phyloP scores from a whole-genome alignment of 176 grass and related monocot species.

The Rhynchospora tenuis region DNA sequence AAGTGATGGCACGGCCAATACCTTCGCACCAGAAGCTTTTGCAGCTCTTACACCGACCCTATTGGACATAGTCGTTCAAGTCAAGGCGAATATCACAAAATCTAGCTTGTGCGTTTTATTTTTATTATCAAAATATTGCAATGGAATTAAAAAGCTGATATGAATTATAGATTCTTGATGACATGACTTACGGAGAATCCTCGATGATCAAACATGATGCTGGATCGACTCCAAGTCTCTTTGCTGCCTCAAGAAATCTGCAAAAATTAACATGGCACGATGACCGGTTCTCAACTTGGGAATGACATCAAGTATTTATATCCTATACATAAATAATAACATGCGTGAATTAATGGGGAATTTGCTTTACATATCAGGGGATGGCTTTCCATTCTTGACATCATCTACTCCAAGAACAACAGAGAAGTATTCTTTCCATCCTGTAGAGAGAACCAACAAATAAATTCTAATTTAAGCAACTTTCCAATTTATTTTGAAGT shows the following conservation, averaged over 20 bases:
- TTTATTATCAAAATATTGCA: neutral
- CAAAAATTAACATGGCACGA: neutral
- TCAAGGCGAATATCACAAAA: slow-evolving; percentile 25
- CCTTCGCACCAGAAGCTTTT: slow-evolving; percentile 73
- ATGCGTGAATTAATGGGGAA: slow-evolving; percentile 2
- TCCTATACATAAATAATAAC: neutral
- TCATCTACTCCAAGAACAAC: slow-evolving; percentile 82
- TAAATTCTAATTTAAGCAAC: neutral
- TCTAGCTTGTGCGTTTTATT: neutral
- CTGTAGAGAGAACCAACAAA: slow-evolving; percentile 33
- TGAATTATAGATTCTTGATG: neutral
- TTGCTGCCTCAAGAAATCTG: slow-evolving; percentile 81
- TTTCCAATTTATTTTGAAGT: neutral
- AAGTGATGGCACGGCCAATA: slow-evolving; percentile 83
- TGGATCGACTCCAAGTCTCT: slow-evolving; percentile 58
- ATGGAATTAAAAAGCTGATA: neutral
- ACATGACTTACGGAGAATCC: slow-evolving; percentile 57
- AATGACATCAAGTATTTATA: neutral
- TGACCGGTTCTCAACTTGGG: neutral
- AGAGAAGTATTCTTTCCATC: slow-evolving; percentile 68
- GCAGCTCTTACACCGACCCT: slow-evolving; percentile 79
- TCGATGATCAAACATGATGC: slow-evolving; percentile 72
- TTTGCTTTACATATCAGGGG: slow-evolving; percentile 61
- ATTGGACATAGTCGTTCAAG: neutral
- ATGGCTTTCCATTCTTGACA: slow-evolving; percentile 76